Evolutionary conservation across 2,329 filamentous ascomycete species (phyloP).

Genomic region (Clonostachys rosea): DNA sequence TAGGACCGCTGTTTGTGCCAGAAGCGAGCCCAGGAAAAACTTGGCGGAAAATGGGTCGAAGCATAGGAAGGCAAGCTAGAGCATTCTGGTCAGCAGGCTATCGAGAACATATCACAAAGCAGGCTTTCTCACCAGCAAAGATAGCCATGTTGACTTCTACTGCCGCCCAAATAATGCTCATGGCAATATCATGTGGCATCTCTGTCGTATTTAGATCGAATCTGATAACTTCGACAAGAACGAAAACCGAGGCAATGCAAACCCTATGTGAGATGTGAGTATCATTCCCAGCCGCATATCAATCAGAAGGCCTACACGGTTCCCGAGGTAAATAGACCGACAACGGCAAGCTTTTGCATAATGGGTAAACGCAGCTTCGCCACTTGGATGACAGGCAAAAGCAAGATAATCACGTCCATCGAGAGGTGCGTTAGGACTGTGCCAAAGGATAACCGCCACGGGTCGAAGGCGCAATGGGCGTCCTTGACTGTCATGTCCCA

Average conservation of each 20-base stretch:
- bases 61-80: background rate
- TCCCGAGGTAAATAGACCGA: conserved; percentile 12
- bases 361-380: conserved; percentile 10
- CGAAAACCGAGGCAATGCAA: conserved; percentile 1
- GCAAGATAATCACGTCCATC: conserved; percentile 15
- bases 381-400: conserved; percentile 14
- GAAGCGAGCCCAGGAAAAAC: background rate
- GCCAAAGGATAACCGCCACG: conserved; percentile 16
- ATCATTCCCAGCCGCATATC: too few relatives aligned
- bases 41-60: background rate
- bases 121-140: too few relatives aligned
- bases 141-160: conserved; percentile 3
- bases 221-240: background rate
- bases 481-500: conserved; percentile 16
- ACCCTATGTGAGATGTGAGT: too few relatives aligned
- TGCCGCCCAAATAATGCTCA: conserved; percentile 2
- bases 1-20: background rate
- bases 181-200: background rate
- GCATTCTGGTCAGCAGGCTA: too few relatives aligned
- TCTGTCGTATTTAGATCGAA: conserved; percentile 1
- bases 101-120: too few relatives aligned
- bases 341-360: conserved; percentile 9
- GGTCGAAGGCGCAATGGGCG: conserved; percentile 14
- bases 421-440: conserved; percentile 13
- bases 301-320: conserved; percentile 7